These are phyloP conservation scores for Gossypium herbaceum DNA, from an alignment of 345 rosid genomes.

Conservation along the genomic window DNA sequence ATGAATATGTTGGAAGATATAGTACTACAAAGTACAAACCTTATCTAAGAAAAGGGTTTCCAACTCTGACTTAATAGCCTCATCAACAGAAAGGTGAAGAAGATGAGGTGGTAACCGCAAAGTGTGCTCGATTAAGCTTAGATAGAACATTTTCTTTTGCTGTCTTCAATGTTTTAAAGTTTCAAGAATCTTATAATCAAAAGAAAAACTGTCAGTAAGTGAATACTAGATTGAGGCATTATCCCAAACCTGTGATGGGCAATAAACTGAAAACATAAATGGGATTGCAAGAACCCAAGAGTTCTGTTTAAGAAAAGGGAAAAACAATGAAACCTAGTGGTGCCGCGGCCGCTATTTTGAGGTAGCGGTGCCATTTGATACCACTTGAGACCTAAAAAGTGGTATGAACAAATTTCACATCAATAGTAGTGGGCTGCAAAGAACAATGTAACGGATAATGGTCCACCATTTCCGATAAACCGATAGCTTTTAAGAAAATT, in stretches of 20 bases:
- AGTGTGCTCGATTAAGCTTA: constrained; percentile 74
- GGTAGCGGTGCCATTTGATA: too few species aligned
- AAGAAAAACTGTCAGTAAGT: not conserved
- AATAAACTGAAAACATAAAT: not conserved
- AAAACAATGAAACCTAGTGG: not conserved
- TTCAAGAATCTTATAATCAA: not conserved
- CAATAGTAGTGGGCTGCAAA: too few species aligned
- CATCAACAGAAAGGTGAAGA: constrained; percentile 57
- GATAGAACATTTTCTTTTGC: constrained; percentile 48
- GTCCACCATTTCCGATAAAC: too few species aligned
- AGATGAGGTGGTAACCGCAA: constrained; percentile 71
- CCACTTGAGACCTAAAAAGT: too few species aligned
- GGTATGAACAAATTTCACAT: too few species aligned
- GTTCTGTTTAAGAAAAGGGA: not conserved
- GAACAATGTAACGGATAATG: too few species aligned
- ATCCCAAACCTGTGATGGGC: not conserved
- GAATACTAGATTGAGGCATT: not conserved
- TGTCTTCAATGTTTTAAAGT: not conserved
- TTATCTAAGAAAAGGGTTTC: constrained; percentile 68
- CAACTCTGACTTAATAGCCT: constrained; percentile 61
- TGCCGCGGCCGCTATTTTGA: too few species aligned
- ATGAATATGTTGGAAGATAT: not conserved
- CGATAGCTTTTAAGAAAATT: too few species aligned
- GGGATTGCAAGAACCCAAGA: not conserved
- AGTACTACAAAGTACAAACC: constrained; percentile 35